Conservation (phyloP, 441 rosid species). For the Melastoma candidum region DNA sequence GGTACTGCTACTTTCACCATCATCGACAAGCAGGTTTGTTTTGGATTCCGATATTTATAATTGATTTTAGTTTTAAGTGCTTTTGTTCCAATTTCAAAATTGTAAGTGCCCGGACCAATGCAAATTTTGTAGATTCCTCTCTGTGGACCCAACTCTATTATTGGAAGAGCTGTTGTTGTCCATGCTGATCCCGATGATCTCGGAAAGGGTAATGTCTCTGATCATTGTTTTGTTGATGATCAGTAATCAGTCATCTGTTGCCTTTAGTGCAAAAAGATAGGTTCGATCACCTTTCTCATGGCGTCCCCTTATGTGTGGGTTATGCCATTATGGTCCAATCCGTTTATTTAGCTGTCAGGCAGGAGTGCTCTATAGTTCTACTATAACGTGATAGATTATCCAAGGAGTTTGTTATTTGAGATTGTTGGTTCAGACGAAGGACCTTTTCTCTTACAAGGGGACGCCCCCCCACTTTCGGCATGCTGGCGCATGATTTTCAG, state of each 20-base stretch:
- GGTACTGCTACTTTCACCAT: constrained; percentile 62
- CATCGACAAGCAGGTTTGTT: constrained; percentile 30
- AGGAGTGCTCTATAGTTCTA: too few relatives aligned
- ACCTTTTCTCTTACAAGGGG: neutral
- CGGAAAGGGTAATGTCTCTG: constrained; percentile 56
- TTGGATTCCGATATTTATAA: neutral
- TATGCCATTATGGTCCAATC: too few relatives aligned
- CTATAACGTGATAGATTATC: too few relatives aligned
- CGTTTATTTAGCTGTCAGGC: too few relatives aligned
- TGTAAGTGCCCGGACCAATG: too few relatives aligned
- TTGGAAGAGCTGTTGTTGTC: constrained; percentile 94
- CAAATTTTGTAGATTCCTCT: too few relatives aligned
- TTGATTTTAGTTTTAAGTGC: too few relatives aligned
- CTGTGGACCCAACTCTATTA: constrained; percentile 31
- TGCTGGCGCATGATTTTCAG: neutral
- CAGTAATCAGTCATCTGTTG: neutral
- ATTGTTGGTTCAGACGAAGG: neutral
- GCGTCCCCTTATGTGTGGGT: too few relatives aligned
- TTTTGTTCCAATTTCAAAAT: too few relatives aligned
- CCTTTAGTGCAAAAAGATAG: neutral
- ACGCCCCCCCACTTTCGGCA: neutral
- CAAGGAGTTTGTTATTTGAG: too few relatives aligned
- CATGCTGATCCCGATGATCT: constrained; percentile 95
- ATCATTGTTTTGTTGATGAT: too few relatives aligned
- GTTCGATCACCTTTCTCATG: neutral